Evolutionary conservation across 192 early-diverging fungal species (phyloP).

Genomic region (Dimargaris cristalligena): DNA sequence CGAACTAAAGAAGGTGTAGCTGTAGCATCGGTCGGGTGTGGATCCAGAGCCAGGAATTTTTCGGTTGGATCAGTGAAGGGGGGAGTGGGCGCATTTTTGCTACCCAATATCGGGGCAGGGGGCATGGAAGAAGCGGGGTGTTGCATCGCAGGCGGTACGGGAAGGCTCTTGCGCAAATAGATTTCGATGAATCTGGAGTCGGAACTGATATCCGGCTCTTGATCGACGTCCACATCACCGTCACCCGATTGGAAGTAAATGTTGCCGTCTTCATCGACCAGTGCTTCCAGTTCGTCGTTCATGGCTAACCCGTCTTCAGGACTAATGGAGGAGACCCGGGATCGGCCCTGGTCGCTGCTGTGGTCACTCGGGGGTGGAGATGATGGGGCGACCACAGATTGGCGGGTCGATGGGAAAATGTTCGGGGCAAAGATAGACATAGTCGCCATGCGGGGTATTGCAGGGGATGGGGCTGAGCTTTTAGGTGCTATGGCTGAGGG

Average conservation of each 20-base stretch:
- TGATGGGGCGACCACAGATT: no score
- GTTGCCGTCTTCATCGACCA: conserved; percentile 6
- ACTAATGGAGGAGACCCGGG: no score
- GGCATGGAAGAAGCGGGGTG: not conserved
- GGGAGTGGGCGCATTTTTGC: not conserved
- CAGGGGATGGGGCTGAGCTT: no score
- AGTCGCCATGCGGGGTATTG: no score
- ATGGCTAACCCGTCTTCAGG: no score
- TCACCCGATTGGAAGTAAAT: not conserved
- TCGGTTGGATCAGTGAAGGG: not conserved
- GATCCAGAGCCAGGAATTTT: not conserved
- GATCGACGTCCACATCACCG: not conserved
- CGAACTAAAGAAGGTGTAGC: not conserved
- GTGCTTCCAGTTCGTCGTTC: conserved; percentile 2
- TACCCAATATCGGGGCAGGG: not conserved
- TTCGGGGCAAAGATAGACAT: no score
- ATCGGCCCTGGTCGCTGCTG: no score
- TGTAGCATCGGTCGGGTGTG: not conserved
- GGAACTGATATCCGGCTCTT: not conserved
- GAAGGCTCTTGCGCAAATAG: conserved; percentile 2
- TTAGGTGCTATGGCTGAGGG: no score
- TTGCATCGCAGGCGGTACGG: not conserved
- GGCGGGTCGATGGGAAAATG: no score
- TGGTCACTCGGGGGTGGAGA: no score
- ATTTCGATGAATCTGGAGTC: not conserved